These are phyloP conservation scores for Cryptococcus floricola DNA, from an alignment of 1,284 basidiomycete genomes.

Conservation along the genomic window DNA sequence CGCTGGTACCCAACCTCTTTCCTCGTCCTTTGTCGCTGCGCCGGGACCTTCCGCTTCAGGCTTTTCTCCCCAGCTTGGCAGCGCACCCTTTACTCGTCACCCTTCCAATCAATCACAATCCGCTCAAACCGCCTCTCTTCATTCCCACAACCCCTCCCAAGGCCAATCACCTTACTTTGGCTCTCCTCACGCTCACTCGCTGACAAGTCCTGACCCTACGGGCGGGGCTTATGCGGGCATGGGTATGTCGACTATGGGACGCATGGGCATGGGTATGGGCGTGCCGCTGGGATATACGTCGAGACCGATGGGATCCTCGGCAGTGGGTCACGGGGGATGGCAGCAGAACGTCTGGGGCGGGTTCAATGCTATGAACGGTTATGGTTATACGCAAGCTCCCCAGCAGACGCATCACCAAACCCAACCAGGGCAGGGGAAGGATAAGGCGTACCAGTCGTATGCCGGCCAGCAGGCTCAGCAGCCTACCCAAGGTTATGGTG, in stretches of 20 bases:
- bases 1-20: conserved; percentile 15
- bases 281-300: neutral
- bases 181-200: neutral
- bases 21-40: conserved; percentile 12
- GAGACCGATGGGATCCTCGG: neutral
- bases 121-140: conserved; percentile 10
- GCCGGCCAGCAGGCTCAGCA: conserved; percentile 1
- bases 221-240: neutral
- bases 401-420: conserved; percentile 16
- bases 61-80: neutral
- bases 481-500: conserved; percentile 5
- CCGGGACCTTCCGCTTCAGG: neutral
- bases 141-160: conserved; percentile 2
- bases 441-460: neutral
- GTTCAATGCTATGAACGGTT: conserved; percentile 19
- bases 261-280: neutral
- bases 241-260: neutral
- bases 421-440: conserved; percentile 1
- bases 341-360: conserved; percentile 35
- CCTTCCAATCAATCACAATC: conserved; percentile 5
- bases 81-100: conserved; percentile 4
- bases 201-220: conserved; percentile 9
- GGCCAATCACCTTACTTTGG: neutral
- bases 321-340: conserved; percentile 1
- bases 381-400: conserved; percentile 31